These are phyloP conservation scores for Candida odintsovae DNA, from an alignment of 805 yeast genomes.

Conservation along the genomic window DNA sequence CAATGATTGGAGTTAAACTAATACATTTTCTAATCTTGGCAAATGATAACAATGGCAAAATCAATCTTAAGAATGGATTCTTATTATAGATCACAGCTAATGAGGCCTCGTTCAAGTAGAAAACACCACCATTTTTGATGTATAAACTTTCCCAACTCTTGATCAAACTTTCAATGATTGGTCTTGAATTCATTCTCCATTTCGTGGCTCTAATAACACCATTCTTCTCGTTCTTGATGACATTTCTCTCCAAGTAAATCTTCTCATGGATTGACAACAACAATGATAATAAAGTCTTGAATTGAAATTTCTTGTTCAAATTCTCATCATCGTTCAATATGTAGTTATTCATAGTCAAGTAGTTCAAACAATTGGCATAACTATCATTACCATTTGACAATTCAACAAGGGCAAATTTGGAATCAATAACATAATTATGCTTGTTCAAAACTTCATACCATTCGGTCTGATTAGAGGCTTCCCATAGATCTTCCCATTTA, in stretches of 20 bases:
- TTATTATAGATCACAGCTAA: constrained; percentile 38
- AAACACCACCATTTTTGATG: constrained; percentile 56
- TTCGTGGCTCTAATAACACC: constrained; percentile 44
- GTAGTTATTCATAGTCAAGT: constrained; percentile 37
- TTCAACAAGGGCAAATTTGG: constrained; percentile 49
- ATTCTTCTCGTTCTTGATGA: constrained; percentile 29
- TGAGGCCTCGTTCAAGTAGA: constrained; percentile 45
- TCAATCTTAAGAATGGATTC: constrained; percentile 53
- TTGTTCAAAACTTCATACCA: constrained; percentile 42
- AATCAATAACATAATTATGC: constrained; percentile 38
- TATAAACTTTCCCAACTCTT: constrained; percentile 65
- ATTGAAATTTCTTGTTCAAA: constrained; percentile 32
- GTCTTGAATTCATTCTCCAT: constrained; percentile 63
- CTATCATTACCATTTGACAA: constrained; percentile 49
- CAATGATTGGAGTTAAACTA: constrained; percentile 54
- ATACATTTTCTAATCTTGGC: constrained; percentile 64
- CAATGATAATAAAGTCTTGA: constrained; percentile 47
- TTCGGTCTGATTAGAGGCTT: constrained; percentile 38
- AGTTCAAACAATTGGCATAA: constrained; percentile 39
- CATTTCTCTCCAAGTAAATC: constrained; percentile 46
- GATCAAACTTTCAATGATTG: constrained; percentile 49
- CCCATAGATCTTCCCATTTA: constrained; percentile 54
- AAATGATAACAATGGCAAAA: constrained; percentile 59
- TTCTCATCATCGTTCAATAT: constrained; percentile 31
- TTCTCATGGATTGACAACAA: constrained; percentile 63